Evolutionary conservation across 805 yeast genomes (phyloP).

Genomic region (Suhomyces sp.): DNA sequence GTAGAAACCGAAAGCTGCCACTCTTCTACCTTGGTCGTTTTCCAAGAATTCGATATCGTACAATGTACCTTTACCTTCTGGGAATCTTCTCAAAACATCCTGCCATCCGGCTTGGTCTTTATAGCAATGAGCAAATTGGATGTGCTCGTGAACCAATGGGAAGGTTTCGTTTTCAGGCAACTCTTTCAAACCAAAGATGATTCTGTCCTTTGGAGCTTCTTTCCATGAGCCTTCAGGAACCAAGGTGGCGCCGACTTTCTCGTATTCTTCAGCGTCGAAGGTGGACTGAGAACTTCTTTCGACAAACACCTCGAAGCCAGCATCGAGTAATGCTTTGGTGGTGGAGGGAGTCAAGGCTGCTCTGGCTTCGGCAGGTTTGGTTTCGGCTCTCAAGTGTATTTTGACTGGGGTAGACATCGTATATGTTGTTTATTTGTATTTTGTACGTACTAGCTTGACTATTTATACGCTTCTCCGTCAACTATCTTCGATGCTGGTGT

Average conservation of each 20-base stretch:
- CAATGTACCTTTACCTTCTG: conserved; percentile 83
- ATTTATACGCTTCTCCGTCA: background rate
- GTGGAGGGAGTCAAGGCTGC: conserved; percentile 95
- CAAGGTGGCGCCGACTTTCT: conserved; percentile 74
- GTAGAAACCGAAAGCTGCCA: conserved; percentile 98
- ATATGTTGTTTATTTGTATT: background rate
- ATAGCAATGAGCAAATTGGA: conserved; percentile 98
- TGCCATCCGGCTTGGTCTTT: conserved; percentile 98
- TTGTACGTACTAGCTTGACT: background rate
- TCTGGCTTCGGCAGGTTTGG: conserved; percentile 95
- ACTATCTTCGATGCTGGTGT: background rate
- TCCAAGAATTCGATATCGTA: conserved; percentile 94
- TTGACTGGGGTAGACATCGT: conserved; percentile 42
- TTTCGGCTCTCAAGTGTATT: conserved; percentile 92
- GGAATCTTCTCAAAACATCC: conserved; percentile 84
- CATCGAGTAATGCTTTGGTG: conserved; percentile 74
- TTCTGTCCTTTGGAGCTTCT: conserved; percentile 83
- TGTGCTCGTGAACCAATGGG: conserved; percentile 94
- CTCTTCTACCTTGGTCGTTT: conserved; percentile 95
- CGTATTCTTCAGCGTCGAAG: conserved; percentile 74
- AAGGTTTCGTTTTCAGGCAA: conserved; percentile 84
- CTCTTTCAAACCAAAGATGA: conserved; percentile 92
- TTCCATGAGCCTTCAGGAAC: conserved; percentile 96
- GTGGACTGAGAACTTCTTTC: conserved; percentile 86
- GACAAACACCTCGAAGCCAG: conserved; percentile 85